Conservation (phyloP, 331 rosid genomes). For the Acacia pycnantha region DNA sequence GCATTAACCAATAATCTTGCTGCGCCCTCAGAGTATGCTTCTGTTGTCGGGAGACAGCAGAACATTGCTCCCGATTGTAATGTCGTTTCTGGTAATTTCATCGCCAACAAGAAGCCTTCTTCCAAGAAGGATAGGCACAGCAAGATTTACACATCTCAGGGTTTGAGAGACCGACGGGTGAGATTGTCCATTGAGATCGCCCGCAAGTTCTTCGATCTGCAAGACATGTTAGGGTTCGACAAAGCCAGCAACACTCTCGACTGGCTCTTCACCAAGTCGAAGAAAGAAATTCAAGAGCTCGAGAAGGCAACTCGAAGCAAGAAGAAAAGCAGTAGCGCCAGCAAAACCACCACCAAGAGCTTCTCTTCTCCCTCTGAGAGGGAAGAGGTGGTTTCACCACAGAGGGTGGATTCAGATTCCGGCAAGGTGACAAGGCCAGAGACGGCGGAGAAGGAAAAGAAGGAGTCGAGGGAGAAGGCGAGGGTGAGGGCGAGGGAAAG, state of each 20-base stretch:
- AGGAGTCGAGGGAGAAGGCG: conserved; percentile 77
- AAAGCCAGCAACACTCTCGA: conserved; percentile 92
- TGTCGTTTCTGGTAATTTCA: conserved; percentile 33
- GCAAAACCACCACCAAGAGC: background rate
- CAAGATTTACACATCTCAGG: conserved; percentile 93
- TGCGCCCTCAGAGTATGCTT: conserved; percentile 27
- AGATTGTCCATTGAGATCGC: conserved; percentile 82
- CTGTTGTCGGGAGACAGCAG: conserved; percentile 29
- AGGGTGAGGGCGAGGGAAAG: conserved; percentile 91
- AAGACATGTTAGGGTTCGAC: conserved; percentile 94
- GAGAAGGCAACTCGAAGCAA: conserved; percentile 27
- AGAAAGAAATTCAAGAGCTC: conserved; percentile 64
- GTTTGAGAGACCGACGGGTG: conserved; percentile 85
- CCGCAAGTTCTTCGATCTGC: conserved; percentile 93
- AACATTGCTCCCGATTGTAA: background rate
- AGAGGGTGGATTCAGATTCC: background rate
- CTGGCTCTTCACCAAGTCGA: conserved; percentile 88
- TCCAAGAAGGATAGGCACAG: conserved; percentile 84
- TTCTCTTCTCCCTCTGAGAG: conserved; percentile 45
- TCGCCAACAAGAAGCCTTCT: conserved; percentile 14
- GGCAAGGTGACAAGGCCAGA: background rate
- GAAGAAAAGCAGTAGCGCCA: background rate
- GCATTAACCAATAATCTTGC: conserved; percentile 17
- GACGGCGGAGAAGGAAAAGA: conserved; percentile 42
- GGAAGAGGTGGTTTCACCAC: conserved; percentile 20